Base-by-base conservation (phyloP, 768 basidiomycete genomes). In the Leucogyrophana mollusca region DNA sequence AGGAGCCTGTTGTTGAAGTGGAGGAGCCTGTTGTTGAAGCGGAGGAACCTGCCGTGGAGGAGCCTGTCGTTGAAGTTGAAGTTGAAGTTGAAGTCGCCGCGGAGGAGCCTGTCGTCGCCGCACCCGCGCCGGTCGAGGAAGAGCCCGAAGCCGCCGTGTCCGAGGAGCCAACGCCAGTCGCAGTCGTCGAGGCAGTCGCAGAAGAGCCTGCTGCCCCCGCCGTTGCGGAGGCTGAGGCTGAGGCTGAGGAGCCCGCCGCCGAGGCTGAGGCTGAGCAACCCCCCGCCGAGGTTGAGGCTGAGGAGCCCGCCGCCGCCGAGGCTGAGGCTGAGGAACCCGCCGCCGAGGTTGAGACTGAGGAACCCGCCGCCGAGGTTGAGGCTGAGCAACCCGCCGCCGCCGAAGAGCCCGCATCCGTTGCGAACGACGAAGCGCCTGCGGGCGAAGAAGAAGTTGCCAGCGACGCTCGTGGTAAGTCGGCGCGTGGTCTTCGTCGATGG, bases 1-100 rank as follows among this genome's bases (percentile, higher is more conserved):
- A 51, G n/a, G 58, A 41, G 36, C 54, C 51, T 2, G 52, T 37
- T 32, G 36, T 43, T 30, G 50, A 49, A 18, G 56, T 55, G 20
- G 54, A 51, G 14, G 58, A 42, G 36, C 54, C 43, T 4, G 36
- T 46, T 23, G 50, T 40, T 22, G 35, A 46, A 27, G 49, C 30
- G 18, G 53, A 54, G 24, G 60, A 50, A 21, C 33, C 45, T 23
- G 33, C 51, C 11, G 37, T 35, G 32, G 47, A 47, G 30, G 51
- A 33, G 4, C 35, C 35, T 23, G 43, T 18, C 21, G 21, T 32
- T 16, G 51, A 54, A 37, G 35, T 16, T 16, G 35, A 7, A 7
- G 35, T 16, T 8, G 16, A 37, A n/a, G 7, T 21, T 6, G 35
- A 37, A 37, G 35, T 21, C 16, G 9, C 35, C n/a, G 20, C n/a